phyloP scores from a whole-genome alignment of 1,284 basidiomycete genomes.

The Testicularia cyperi region DNA sequence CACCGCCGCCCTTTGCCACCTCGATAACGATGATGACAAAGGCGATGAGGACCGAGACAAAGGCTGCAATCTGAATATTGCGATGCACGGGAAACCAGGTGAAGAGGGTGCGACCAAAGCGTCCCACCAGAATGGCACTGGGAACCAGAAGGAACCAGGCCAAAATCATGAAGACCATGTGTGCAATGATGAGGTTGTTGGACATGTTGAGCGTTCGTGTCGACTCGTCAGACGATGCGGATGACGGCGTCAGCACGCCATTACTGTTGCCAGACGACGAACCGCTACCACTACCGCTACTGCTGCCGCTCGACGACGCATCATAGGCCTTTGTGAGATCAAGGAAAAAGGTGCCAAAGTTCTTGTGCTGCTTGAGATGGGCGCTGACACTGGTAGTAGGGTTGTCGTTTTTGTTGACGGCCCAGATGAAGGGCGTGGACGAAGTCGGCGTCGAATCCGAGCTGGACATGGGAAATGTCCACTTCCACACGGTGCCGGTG shows the following conservation, averaged over 20 bases:
- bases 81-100: constrained; percentile 68
- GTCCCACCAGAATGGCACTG: constrained; percentile 66
- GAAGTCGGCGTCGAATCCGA: constrained; percentile 9
- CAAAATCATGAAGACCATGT: constrained; percentile 57
- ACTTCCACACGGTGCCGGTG: constrained; percentile 31
- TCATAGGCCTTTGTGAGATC: constrained; percentile 48
- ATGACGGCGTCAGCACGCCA: constrained; percentile 7
- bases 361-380: constrained; percentile 20
- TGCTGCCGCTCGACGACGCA: constrained; percentile 2
- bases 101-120: constrained; percentile 67
- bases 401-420: constrained; percentile 32
- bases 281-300: no score
- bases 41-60: constrained; percentile 65
- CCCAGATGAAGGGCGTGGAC: constrained; percentile 43
- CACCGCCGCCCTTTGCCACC: constrained; percentile 4
- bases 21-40: constrained; percentile 66
- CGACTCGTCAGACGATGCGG: not conserved
- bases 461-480: constrained; percentile 32
- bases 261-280: not conserved
- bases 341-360: constrained; percentile 27
- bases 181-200: constrained; percentile 37
- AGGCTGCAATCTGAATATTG: constrained; percentile 63
- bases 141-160: constrained; percentile 69
- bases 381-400: constrained; percentile 13
- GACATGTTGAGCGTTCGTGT: constrained; percentile 11